Percentiles rank a stretch among this genome's conserved stretches.
phyloP scores from a whole-genome alignment of 371 early-diverging fungal species.

The Mortierella sp. region DNA sequence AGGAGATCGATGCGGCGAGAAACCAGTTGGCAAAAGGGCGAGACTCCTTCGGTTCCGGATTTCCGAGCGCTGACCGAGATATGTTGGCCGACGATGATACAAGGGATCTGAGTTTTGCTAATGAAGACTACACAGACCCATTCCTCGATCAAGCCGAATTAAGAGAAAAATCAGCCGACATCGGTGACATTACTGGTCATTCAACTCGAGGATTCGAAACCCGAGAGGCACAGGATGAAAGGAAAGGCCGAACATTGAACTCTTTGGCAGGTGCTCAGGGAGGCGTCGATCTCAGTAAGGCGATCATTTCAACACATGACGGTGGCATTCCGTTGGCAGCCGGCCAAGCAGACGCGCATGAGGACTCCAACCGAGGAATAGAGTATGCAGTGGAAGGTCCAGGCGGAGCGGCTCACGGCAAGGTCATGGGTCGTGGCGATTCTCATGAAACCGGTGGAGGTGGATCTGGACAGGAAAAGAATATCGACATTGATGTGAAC shows the following conservation, averaged over 20 bases:
- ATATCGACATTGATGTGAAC: conserved; percentile 29
- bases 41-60: conserved; percentile 16
- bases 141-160: conserved; percentile 7
- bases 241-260: background rate
- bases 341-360: background rate
- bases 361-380: background rate
- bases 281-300: background rate
- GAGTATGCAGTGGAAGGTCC: background rate
- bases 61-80: background rate
- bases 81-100: conserved; percentile 27
- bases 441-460: background rate
- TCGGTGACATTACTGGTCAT: conserved; percentile 30
- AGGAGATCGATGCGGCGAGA: conserved; percentile 24
- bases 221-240: background rate
- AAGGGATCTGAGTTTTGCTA: conserved; percentile 12
- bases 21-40: conserved; percentile 11
- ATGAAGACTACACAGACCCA: conserved; percentile 27
- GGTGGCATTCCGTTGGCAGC: background rate
- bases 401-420: background rate
- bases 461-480: background rate
- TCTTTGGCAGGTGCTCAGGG: background rate
- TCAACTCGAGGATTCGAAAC: conserved; percentile 21
- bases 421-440: background rate
- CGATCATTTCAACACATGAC: background rate
- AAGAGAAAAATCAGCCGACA: conserved; percentile 11